A percentile compares a stretch with the other conserved stretches of the same genome.
These are phyloP conservation scores for Fusarium illudens DNA, from an alignment of 2,329 filamentous ascomycete species.

Conservation along the genomic window DNA sequence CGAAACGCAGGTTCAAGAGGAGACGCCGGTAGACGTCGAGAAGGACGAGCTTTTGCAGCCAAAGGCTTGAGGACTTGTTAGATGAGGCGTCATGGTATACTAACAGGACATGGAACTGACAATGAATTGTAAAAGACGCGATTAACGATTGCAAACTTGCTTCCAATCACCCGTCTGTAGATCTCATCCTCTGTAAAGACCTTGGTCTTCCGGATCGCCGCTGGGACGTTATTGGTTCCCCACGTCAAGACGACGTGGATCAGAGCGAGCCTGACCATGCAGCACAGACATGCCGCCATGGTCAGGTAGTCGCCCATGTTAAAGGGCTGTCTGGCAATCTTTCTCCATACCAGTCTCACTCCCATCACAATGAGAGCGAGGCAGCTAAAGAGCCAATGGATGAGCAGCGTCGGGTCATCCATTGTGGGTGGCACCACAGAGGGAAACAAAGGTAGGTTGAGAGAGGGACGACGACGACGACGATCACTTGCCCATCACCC, in stretches of 20 bases:
- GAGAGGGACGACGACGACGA: not conserved
- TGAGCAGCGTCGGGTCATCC: constrained; percentile 27
- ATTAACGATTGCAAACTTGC: constrained; percentile 21
- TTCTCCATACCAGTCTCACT: constrained; percentile 1
- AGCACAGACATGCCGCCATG: constrained; percentile 18
- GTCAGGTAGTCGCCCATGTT: constrained; percentile 19
- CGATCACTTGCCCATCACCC: not conserved
- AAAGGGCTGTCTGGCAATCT: not conserved
- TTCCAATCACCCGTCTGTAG: constrained; percentile 11
- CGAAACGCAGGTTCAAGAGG: constrained; percentile 15
- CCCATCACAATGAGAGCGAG: not conserved
- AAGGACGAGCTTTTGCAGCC: constrained; percentile 32
- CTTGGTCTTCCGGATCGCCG: constrained; percentile 12
- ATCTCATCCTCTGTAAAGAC: constrained; percentile 16
- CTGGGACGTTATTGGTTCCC: constrained; percentile 23
- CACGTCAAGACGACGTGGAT: constrained; percentile 26
- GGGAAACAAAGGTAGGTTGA: not conserved
- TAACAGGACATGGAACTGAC: not conserved
- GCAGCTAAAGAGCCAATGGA: constrained; percentile 17
- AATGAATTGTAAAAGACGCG: constrained; percentile 28
- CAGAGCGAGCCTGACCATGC: constrained; percentile 17
- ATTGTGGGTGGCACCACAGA: constrained; percentile 1
- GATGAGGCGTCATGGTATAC: not conserved
- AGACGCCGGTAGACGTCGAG: constrained; percentile 30
- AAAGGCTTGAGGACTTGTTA: constrained; percentile 17